phyloP scores from a whole-genome alignment of 2,329 filamentous ascomycete genomes.

The Lithohypha guttulata region DNA sequence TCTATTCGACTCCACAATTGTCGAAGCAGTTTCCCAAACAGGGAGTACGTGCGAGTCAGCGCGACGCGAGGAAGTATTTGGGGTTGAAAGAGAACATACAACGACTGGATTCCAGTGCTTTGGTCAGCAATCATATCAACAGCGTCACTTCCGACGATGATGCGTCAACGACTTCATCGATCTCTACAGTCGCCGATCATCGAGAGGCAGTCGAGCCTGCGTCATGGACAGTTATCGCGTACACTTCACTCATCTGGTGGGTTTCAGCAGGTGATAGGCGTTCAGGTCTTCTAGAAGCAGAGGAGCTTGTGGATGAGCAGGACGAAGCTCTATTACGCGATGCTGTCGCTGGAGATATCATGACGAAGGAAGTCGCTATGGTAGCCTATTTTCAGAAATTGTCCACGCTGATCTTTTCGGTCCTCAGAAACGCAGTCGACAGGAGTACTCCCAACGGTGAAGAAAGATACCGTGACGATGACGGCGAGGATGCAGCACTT shows the following conservation, averaged over 20 bases:
- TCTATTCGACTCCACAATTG: conserved; percentile 37
- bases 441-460: conserved; percentile 23
- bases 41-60: conserved; percentile 72
- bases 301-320: conserved; percentile 37
- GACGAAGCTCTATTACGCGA: conserved; percentile 23
- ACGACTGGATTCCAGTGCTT: conserved; percentile 14
- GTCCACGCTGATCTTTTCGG: conserved; percentile 37
- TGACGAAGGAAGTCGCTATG: conserved; percentile 34
- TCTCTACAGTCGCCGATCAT: conserved; percentile 32
- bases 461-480: conserved; percentile 14
- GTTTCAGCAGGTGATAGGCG: conserved; percentile 53
- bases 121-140: conserved; percentile 15
- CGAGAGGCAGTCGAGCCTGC: conserved; percentile 43
- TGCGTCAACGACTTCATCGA: conserved; percentile 21
- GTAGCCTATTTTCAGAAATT: conserved; percentile 41
- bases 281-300: conserved; percentile 43
- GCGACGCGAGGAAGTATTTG: conserved; percentile 72
- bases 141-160: conserved; percentile 28
- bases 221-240: conserved; percentile 51
- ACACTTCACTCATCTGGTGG: conserved; percentile 57
- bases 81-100: conserved; percentile 54
- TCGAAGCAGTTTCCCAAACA: conserved; percentile 41
- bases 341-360: neutral
- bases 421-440: conserved; percentile 28
- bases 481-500: conserved; percentile 16